A percentile compares a stretch with the other conserved stretches of the same genome.
phyloP scores from a whole-genome alignment of 1,284 basidiomycete species.

The Malassezia sympodialis region DNA sequence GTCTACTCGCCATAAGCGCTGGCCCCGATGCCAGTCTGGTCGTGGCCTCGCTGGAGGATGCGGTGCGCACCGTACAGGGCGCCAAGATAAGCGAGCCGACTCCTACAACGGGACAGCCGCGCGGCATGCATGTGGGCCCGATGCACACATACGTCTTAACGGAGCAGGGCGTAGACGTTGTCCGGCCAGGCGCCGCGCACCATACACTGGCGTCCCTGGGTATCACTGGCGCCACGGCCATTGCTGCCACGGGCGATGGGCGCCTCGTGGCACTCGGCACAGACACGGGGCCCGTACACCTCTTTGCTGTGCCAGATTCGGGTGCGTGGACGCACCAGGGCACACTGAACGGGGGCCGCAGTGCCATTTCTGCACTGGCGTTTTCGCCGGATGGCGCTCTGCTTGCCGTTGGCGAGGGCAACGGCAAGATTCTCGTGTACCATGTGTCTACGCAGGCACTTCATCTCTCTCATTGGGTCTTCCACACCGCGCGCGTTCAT shows the following conservation, averaged over 20 bases:
- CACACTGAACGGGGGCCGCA: constrained; percentile 19
- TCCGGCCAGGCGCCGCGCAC: constrained; percentile 16
- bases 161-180: constrained; percentile 60
- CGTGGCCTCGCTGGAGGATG: constrained; percentile 13
- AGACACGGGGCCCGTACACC: constrained; percentile 47
- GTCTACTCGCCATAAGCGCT: constrained; percentile 2
- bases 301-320: constrained; percentile 50
- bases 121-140: constrained; percentile 34
- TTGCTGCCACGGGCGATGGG: constrained; percentile 53
- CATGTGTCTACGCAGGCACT: constrained; percentile 57
- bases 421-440: constrained; percentile 69
- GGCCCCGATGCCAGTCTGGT: not conserved
- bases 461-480: constrained; percentile 59
- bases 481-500: constrained; percentile 73
- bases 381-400: constrained; percentile 68
- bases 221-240: constrained; percentile 15
- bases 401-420: constrained; percentile 61
- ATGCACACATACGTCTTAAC: constrained; percentile 58
- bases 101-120: constrained; percentile 58
- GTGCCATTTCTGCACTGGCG: constrained; percentile 60
- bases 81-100: not conserved
- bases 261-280: constrained; percentile 62
- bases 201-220: not conserved
- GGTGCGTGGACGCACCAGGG: constrained; percentile 3
- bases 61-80: constrained; percentile 1